Evolutionary conservation across 306 rosid genomes (phyloP), one percentile per base, ranked within the genome.

Genomic region (Trichosanthes truncata): DNA sequence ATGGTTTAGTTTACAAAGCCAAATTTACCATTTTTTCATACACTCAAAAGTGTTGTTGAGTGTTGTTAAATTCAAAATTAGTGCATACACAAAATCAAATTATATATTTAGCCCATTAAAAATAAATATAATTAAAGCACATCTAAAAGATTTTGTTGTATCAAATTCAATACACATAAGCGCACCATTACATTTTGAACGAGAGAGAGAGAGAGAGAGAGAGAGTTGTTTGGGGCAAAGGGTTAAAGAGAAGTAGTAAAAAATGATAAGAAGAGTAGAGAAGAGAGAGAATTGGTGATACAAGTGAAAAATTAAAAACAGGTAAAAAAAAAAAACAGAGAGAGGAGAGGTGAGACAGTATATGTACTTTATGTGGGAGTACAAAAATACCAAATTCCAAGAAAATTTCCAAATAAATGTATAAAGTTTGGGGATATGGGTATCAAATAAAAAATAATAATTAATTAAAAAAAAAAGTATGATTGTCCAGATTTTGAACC

Each of bases 361-460:
- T 23, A 23, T 43, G 36, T 71, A 71, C 36, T 40, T 36, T 23
- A 40, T 43, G 53, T 71, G 3, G 9, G 76, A 69, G 55, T 69
- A 69, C 55, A 72, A 26, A 25, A 25, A 21, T 73, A 73, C 53
- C 35, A 67, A 38, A 67, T 40, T 67, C 29, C 41, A 72, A 46
- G 33, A 72, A 15, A 73, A 73, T 25, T 73, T 15, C 77, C 43
- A 73, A 73, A 73, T 26, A 73, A 25, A 26, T 26, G 60, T 71
- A 71, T 7, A 73, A 73, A 73, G 38, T 71, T 71, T 71, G 76
- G 76, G 69, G 20, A 71, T 69, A 43, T 23, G 11, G 17, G 55
- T 23, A 71, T 43, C 29, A 71, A 43, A 71, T 35, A 18, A 43
- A 71, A n/a, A 40, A 11, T 43, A 69, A 69, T 0, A 38, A 14